Evolutionary conservation across 2,329 filamentous ascomycete genomes (phyloP).

Genomic region (Neoscytalidium dimidiatum): DNA sequence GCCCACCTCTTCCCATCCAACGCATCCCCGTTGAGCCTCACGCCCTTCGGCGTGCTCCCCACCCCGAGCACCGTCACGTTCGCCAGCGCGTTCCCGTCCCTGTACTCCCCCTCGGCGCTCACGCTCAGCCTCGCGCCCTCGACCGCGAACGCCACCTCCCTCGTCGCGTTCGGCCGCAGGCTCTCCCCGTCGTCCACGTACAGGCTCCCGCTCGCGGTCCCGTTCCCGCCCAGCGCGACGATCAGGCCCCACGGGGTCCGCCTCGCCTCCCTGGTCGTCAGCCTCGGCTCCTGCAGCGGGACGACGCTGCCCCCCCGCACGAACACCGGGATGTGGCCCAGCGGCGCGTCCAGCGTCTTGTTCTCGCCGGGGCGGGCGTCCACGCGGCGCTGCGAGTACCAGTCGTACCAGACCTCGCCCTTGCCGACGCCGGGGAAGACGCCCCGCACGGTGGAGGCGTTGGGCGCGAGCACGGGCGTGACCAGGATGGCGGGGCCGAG

Average conservation of each 20-base stretch:
- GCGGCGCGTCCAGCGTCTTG: constrained; percentile 60
- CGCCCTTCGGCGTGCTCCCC: constrained; percentile 34
- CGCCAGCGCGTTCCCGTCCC: constrained; percentile 59
- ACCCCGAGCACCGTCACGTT: constrained; percentile 67
- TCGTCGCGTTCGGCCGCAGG: constrained; percentile 56
- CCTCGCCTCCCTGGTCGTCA: constrained; percentile 66
- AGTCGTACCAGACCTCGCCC: constrained; percentile 73
- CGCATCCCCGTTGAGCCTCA: constrained; percentile 41
- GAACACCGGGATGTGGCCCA: constrained; percentile 71
- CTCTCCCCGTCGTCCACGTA: constrained; percentile 79
- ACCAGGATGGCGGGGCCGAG: constrained; percentile 68
- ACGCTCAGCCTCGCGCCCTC: constrained; percentile 49
- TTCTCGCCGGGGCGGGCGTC: constrained; percentile 56
- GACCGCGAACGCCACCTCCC: constrained; percentile 56
- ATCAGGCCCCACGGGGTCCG: constrained; percentile 68
- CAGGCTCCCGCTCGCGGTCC: constrained; percentile 61
- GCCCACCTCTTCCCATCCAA: constrained; percentile 43
- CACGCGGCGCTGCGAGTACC: constrained; percentile 68
- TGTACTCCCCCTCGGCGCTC: constrained; percentile 53
- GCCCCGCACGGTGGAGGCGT: constrained; percentile 62
- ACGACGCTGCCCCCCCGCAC: constrained; percentile 69
- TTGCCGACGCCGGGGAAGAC: constrained; percentile 68
- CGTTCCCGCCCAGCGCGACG: constrained; percentile 58
- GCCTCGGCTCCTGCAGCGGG: constrained; percentile 66
- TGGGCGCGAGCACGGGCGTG: constrained; percentile 66